phyloP scores from a whole-genome alignment of 164 flowering plant species.

The Nymphaea colorata region DNA sequence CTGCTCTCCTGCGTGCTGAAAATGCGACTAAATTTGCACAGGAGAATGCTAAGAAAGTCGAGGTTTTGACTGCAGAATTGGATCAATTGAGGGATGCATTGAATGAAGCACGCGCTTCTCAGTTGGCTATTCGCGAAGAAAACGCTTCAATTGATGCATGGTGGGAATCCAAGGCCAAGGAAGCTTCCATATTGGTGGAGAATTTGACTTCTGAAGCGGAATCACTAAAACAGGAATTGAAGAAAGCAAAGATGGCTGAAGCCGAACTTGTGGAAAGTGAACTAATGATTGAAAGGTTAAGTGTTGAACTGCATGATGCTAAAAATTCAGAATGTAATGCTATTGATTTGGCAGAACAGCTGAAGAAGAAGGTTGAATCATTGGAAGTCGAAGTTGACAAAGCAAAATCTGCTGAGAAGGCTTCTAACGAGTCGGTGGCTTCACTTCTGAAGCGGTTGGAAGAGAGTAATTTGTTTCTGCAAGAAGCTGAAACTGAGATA shows the following conservation, averaged over 20 bases:
- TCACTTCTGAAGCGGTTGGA: conserved; percentile 65
- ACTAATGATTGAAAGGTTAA: conserved; percentile 4
- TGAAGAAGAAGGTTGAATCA: conserved; percentile 43
- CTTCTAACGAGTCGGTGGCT: conserved; percentile 54
- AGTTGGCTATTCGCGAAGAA: background rate
- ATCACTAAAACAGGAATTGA: conserved; percentile 32
- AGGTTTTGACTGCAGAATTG: conserved; percentile 57
- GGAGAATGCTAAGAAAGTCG: conserved; percentile 66
- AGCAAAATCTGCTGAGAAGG: conserved; percentile 52
- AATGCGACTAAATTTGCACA: conserved; percentile 84
- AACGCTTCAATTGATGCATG: conserved; percentile 56
- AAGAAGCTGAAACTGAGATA: conserved; percentile 59
- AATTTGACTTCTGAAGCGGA: conserved; percentile 49
- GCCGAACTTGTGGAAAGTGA: conserved; percentile 17
- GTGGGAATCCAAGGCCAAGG: conserved; percentile 31
- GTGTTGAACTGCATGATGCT: conserved; percentile 54
- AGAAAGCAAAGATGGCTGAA: conserved; percentile 8
- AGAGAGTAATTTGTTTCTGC: conserved; percentile 43
- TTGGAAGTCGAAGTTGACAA: conserved; percentile 40
- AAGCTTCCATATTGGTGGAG: conserved; percentile 26
- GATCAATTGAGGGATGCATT: conserved; percentile 14
- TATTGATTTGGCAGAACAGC: conserved; percentile 38
- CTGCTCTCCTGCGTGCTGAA: conserved; percentile 73
- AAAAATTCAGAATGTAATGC: conserved; percentile 68
- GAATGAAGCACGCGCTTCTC: background rate